Percentiles rank a stretch among this genome's conserved stretches.
Evolutionary conservation across 306 rosid genomes (phyloP).

Genomic region (Oxytropis ochrocephala): DNA sequence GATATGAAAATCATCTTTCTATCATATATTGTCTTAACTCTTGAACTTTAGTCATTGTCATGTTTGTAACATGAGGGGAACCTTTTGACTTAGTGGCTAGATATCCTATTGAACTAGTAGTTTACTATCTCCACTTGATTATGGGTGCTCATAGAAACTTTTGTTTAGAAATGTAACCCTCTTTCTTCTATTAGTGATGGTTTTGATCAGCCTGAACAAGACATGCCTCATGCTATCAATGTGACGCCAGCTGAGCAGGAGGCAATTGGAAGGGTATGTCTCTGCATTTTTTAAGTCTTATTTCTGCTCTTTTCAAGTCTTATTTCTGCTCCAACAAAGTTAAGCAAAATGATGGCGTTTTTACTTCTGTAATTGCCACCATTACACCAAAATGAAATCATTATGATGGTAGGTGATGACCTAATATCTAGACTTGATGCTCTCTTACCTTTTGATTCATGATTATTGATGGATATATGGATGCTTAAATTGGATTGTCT

Average conservation of each 20-base stretch:
- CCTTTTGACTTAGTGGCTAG: constrained; percentile 1
- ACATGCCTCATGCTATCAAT: constrained; percentile 92
- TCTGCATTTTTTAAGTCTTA: neutral
- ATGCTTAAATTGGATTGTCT: neutral
- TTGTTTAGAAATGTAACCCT: constrained; percentile 13
- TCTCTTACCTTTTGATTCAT: neutral
- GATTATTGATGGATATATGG: neutral
- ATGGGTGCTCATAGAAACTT: neutral
- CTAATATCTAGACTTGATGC: neutral
- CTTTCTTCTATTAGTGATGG: constrained; percentile 50
- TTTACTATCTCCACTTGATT: constrained; percentile 2
- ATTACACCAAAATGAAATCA: no score
- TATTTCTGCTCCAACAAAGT: no score
- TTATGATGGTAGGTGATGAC: neutral
- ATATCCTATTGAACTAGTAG: constrained; percentile 4
- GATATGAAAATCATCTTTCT: neutral
- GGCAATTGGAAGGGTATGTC: constrained; percentile 76
- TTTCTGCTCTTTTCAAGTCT: neutral
- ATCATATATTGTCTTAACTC: neutral
- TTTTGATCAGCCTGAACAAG: constrained; percentile 90
- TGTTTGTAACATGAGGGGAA: neutral
- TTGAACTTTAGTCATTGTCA: neutral
- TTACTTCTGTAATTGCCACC: neutral
- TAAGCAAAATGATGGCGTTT: neutral
- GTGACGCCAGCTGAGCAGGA: constrained; percentile 92